Conservation (phyloP, 208 protist species). For the Angomonas desouzai region DNA sequence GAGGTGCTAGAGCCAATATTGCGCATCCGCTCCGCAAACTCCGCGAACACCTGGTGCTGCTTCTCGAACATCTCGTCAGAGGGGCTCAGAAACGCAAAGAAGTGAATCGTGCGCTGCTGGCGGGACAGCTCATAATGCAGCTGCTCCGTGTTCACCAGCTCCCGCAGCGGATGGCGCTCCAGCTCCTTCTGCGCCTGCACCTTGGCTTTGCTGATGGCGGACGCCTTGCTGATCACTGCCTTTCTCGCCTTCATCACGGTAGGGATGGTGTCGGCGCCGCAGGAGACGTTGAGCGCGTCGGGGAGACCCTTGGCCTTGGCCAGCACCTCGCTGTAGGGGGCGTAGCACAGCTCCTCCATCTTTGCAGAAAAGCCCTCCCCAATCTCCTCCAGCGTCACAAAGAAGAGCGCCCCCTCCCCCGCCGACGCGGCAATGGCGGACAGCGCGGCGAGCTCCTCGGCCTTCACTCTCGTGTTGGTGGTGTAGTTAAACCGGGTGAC, state of each 20-base stretch:
- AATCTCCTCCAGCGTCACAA: neutral
- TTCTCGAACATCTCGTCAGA: conserved; percentile 35
- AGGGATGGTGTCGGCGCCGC: neutral
- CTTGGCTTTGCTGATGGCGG: neutral
- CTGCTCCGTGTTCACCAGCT: conserved; percentile 16
- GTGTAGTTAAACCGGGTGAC: neutral
- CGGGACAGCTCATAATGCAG: conserved; percentile 25
- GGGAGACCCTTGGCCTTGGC: neutral
- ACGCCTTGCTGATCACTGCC: neutral
- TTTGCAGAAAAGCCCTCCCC: neutral
- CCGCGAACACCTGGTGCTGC: conserved; percentile 26
- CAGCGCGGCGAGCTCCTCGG: neutral
- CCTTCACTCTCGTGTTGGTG: neutral
- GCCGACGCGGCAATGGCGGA: neutral
- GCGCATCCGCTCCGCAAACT: conserved; percentile 21
- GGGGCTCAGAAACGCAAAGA: conserved; percentile 47
- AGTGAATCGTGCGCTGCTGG: conserved; percentile 23
- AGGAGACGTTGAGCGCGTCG: neutral
- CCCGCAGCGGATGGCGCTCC: conserved; percentile 1
- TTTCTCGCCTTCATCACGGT: neutral
- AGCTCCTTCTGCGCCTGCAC: neutral
- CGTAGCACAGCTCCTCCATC: neutral
- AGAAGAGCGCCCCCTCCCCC: neutral
- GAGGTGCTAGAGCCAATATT: neutral
- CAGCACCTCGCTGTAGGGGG: neutral